Conservation (phyloP, 495 filamentous ascomycete species). For the Monascus purpureus region DNA sequence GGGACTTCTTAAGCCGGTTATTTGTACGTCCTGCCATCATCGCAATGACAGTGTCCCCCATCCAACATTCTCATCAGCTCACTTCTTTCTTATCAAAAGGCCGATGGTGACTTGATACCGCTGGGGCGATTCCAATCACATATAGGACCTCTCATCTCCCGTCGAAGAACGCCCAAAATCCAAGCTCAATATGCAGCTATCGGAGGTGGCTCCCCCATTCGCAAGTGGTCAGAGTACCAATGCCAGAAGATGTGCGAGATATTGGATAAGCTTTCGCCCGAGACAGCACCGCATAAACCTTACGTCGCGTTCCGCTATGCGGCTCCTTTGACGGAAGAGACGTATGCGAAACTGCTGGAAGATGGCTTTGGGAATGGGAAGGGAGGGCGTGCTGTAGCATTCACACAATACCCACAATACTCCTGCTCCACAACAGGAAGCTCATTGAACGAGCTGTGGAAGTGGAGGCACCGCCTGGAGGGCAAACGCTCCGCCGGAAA, state of each 20-base stretch:
- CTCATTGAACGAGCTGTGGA: conserved; percentile 94
- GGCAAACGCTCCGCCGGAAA: conserved; percentile 45
- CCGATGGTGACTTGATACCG: conserved; percentile 93
- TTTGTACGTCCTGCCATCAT: conserved; percentile 49
- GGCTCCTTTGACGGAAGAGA: conserved; percentile 83
- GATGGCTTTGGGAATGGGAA: conserved; percentile 84
- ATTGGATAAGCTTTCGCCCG: conserved; percentile 75
- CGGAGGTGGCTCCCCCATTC: conserved; percentile 91
- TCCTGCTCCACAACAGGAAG: conserved; percentile 97
- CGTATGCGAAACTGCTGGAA: conserved; percentile 63
- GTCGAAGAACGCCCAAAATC: conserved; percentile 86
- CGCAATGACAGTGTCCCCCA: no score
- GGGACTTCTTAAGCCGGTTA: conserved; percentile 79
- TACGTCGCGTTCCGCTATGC: conserved; percentile 99
- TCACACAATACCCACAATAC: conserved; percentile 98
- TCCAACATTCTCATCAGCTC: neutral
- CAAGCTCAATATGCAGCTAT: conserved; percentile 89
- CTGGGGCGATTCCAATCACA: conserved; percentile 85
- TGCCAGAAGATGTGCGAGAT: conserved; percentile 90
- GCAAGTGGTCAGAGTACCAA: conserved; percentile 95
- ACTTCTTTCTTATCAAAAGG: conserved; percentile 29
- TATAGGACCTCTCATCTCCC: conserved; percentile 74
- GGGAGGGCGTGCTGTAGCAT: conserved; percentile 85
- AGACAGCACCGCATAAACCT: conserved; percentile 92
- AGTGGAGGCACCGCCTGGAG: conserved; percentile 81